Percentiles rank a stretch among this genome's conserved stretches.
Evolutionary conservation across 331 rosid species (phyloP).

Genomic region (Spiraea crenata): DNA sequence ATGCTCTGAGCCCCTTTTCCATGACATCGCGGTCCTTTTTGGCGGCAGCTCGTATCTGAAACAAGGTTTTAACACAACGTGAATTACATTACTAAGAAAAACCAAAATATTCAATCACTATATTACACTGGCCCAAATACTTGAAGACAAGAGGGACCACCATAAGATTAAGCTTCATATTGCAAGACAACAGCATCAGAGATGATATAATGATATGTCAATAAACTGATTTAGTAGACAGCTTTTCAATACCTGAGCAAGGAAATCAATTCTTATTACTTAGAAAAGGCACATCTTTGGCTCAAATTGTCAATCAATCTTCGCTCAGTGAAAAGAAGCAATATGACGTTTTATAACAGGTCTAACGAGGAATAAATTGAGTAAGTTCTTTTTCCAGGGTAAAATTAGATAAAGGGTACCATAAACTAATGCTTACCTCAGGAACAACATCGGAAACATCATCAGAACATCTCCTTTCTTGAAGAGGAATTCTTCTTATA

Average conservation of each 20-base stretch:
- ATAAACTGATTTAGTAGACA: background rate
- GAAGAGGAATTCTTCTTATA: slow-evolving; percentile 72
- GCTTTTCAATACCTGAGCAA: background rate
- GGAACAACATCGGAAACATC: slow-evolving; percentile 69
- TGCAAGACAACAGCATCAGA: background rate
- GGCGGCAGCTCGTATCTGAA: slow-evolving; percentile 71
- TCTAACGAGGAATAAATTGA: background rate
- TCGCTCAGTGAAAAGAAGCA: background rate
- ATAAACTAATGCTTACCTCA: slow-evolving; percentile 43
- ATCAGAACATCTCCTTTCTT: slow-evolving; percentile 52
- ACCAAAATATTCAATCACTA: background rate
- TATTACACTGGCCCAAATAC: background rate
- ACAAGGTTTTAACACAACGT: slow-evolving; percentile 22
- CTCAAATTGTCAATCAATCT: background rate
- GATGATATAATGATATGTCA: background rate
- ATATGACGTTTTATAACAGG: background rate
- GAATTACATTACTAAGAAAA: slow-evolving; percentile 5
- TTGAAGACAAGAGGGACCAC: background rate
- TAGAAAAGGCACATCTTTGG: background rate
- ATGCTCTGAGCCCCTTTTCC: slow-evolving; percentile 89
- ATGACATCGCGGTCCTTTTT: slow-evolving; percentile 85
- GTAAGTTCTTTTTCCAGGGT: background rate
- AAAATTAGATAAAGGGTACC: background rate
- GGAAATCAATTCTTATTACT: background rate
- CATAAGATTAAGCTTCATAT: background rate